A percentile compares a stretch with the other conserved stretches of the same genome.
Conservation (phyloP, 2,329 filamentous ascomycete genomes). For the Colletotrichum scovillei region DNA sequence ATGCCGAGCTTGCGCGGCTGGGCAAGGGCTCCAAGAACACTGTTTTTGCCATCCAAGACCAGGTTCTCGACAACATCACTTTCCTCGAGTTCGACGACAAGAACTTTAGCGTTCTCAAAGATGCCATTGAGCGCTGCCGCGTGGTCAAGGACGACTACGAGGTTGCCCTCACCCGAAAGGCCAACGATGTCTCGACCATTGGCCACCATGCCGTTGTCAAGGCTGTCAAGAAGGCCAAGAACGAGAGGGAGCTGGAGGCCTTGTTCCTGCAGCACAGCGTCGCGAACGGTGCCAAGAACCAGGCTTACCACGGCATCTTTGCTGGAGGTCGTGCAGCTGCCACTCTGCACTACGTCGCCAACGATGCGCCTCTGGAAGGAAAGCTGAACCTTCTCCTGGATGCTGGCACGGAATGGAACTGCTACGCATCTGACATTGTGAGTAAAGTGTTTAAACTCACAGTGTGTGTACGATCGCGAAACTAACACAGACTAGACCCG, state of each 20-base stretch:
- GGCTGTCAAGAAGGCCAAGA: slow-evolving; percentile 71
- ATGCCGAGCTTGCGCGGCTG: slow-evolving; percentile 72
- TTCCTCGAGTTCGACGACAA: slow-evolving; percentile 69
- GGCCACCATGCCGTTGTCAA: slow-evolving; percentile 74
- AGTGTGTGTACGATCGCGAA: neutral
- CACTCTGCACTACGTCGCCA: slow-evolving; percentile 88
- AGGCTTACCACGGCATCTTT: slow-evolving; percentile 89
- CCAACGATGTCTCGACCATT: slow-evolving; percentile 75
- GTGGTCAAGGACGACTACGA: slow-evolving; percentile 82
- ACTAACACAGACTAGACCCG: slow-evolving; percentile 72
- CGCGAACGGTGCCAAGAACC: slow-evolving; percentile 79
- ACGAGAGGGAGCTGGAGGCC: slow-evolving; percentile 87
- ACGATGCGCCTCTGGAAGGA: slow-evolving; percentile 74
- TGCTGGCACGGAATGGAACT: slow-evolving; percentile 81
- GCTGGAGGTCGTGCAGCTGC: slow-evolving; percentile 84
- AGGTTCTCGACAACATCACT: slow-evolving; percentile 77
- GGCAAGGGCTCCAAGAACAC: slow-evolving; percentile 56
- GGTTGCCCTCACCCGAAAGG: slow-evolving; percentile 77
- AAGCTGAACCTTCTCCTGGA: slow-evolving; percentile 88
- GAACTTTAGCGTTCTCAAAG: slow-evolving; percentile 62
- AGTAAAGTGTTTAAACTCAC: neutral
- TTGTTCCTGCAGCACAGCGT: slow-evolving; percentile 83
- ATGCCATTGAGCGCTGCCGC: slow-evolving; percentile 75
- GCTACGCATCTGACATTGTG: slow-evolving; percentile 76
- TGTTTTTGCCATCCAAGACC: slow-evolving; percentile 82